phyloP scores from a whole-genome alignment of 2,329 filamentous ascomycete genomes.

The Thielaviopsis euricoi region DNA sequence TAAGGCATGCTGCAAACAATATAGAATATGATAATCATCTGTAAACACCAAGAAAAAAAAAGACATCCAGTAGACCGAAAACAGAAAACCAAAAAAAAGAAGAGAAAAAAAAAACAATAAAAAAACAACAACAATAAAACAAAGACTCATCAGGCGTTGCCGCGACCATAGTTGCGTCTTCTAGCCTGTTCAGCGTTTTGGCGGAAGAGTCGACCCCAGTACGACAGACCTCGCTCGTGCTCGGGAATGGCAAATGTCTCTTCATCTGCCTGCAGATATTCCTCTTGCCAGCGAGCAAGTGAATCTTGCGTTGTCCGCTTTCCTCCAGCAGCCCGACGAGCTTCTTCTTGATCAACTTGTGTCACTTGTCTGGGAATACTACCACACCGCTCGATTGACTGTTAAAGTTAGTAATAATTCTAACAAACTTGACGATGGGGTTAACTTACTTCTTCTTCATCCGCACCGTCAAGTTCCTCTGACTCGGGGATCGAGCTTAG shows the following conservation, averaged over 20 bases:
- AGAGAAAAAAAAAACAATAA: neutral
- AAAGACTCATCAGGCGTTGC: neutral
- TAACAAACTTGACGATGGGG: neutral
- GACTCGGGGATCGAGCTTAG: constrained; percentile 10
- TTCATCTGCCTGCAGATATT: constrained; percentile 2
- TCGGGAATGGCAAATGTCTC: constrained; percentile 4
- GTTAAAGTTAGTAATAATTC: neutral
- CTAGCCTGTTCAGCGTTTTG: constrained; percentile 8
- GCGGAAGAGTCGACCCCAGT: constrained; percentile 11
- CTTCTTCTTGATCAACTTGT: neutral
- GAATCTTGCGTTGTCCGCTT: neutral
- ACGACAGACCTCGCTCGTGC: constrained; percentile 9
- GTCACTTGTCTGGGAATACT: neutral
- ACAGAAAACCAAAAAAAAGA: neutral
- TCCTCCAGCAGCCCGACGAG: neutral
- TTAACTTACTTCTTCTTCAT: neutral
- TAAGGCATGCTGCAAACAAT: too few relatives aligned
- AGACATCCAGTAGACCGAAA: too few relatives aligned
- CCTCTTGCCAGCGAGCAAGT: neutral
- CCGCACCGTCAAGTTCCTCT: constrained; percentile 4
- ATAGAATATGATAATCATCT: too few relatives aligned
- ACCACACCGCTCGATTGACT: neutral
- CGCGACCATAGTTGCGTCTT: neutral
- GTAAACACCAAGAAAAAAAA: too few relatives aligned
- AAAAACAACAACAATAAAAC: too few relatives aligned